phyloP scores from a whole-genome alignment of 768 basidiomycete species.

The Mycena belliarum region DNA sequence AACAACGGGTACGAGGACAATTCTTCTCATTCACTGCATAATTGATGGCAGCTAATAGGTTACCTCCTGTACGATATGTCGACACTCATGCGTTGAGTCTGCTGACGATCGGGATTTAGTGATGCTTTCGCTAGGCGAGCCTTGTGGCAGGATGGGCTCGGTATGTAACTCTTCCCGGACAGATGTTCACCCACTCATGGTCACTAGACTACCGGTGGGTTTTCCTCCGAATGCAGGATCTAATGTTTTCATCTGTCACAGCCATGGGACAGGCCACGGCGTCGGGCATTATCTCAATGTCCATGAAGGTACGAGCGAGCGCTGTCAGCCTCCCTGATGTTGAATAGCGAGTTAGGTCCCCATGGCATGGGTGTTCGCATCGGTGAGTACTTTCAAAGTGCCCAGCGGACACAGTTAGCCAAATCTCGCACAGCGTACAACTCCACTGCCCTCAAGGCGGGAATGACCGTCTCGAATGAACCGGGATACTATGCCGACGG shows the following conservation, averaged over 20 bases:
- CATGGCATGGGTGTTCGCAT: slow-evolving; percentile 66
- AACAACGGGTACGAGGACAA: slow-evolving; percentile 61
- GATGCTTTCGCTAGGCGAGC: slow-evolving; percentile 79
- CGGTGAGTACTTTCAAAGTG: slow-evolving; percentile 26
- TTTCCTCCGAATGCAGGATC: background rate
- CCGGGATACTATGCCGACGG: slow-evolving; percentile 94
- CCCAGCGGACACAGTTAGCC: too few species aligned
- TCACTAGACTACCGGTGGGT: slow-evolving; percentile 58
- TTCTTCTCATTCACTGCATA: slow-evolving; percentile 17
- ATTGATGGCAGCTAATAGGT: slow-evolving; percentile 41
- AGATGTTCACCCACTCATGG: slow-evolving; percentile 1
- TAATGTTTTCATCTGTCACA: slow-evolving; percentile 26
- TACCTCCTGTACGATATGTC: slow-evolving; percentile 49
- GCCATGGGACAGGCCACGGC: slow-evolving; percentile 94
- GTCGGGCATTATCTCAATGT: slow-evolving; percentile 95
- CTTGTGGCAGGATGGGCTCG: slow-evolving; percentile 87
- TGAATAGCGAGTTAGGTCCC: slow-evolving; percentile 42
- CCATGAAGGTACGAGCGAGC: slow-evolving; percentile 63
- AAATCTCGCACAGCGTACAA: slow-evolving; percentile 62
- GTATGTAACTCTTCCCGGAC: slow-evolving; percentile 41
- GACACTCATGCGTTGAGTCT: background rate
- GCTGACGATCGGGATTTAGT: slow-evolving; percentile 36
- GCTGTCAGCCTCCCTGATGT: background rate
- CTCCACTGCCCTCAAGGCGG: slow-evolving; percentile 68
- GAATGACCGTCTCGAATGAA: slow-evolving; percentile 93